phyloP scores from a whole-genome alignment of 2,329 filamentous ascomycete species.

The Hymenoscyphus linearis region DNA sequence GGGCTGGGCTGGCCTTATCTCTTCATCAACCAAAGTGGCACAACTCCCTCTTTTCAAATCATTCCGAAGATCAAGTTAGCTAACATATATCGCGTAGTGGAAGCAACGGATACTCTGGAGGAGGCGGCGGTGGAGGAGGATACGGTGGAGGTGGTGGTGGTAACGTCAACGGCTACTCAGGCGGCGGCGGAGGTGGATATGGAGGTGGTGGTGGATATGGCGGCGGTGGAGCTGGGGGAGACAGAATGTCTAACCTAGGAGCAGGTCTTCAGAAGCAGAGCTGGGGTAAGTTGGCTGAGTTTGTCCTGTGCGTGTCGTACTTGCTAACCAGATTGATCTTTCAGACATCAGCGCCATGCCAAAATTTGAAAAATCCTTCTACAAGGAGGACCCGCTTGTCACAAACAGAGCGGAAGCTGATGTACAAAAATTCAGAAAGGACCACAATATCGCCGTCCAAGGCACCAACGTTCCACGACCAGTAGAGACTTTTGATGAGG shows the following conservation, averaged over 20 bases:
- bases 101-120: constrained; percentile 44
- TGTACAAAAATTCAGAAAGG: constrained; percentile 80
- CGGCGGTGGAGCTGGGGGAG: constrained; percentile 65
- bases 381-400: constrained; percentile 88
- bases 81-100: constrained; percentile 41
- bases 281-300: constrained; percentile 61
- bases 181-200: constrained; percentile 32
- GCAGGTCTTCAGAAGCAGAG: constrained; percentile 79
- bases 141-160: constrained; percentile 39
- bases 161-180: constrained; percentile 32
- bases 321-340: constrained; percentile 14
- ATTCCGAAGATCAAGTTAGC: constrained; percentile 20
- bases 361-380: constrained; percentile 99
- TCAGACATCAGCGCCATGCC: constrained; percentile 72
- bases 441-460: constrained; percentile 77
- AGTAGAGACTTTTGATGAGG: constrained; percentile 95
- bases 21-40: constrained; percentile 18
- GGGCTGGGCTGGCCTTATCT: constrained; percentile 10
- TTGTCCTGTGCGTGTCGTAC: constrained; percentile 4
- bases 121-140: constrained; percentile 40
- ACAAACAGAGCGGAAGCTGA: constrained; percentile 68
- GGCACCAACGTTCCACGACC: constrained; percentile 83
- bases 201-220: constrained; percentile 34
- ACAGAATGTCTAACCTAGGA: constrained; percentile 91
- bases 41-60: constrained; percentile 17